Evolutionary conservation across 768 basidiomycete genomes (phyloP).

Genomic region (Leccinum disarticulatum): DNA sequence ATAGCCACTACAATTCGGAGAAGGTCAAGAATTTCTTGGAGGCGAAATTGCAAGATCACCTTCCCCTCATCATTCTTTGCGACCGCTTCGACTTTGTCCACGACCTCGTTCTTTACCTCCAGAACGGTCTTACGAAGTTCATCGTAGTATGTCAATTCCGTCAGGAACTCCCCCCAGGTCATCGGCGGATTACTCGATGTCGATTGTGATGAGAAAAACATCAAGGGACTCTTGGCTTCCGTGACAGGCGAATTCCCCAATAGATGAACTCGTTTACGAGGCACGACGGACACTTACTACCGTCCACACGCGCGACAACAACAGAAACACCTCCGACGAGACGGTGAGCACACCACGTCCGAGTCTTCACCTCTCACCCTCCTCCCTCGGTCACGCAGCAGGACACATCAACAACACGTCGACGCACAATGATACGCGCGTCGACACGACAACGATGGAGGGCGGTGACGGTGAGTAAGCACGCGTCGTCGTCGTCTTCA

Average conservation of each 20-base stretch:
- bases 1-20: conserved; percentile 94
- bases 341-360: too few relatives aligned
- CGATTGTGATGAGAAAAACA: conserved; percentile 93
- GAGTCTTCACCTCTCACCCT: too few relatives aligned
- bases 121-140: conserved; percentile 93
- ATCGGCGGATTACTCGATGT: conserved; percentile 96
- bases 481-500: too few relatives aligned
- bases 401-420: too few relatives aligned
- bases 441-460: too few relatives aligned
- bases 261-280: conserved; percentile 96
- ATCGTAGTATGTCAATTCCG: conserved; percentile 99
- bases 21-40: conserved; percentile 99
- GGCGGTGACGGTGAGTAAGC: too few relatives aligned
- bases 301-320: too few relatives aligned
- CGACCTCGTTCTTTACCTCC: conserved; percentile 95
- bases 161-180: conserved; percentile 88
- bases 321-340: too few relatives aligned
- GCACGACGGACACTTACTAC: conserved; percentile 67
- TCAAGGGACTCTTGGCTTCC: conserved; percentile 88
- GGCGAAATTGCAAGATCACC: conserved; percentile 92
- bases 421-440: too few relatives aligned
- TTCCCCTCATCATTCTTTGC: conserved; percentile 99
- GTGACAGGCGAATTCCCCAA: conserved; percentile 95
- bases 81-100: conserved; percentile 99
- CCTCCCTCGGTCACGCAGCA: too few relatives aligned